phyloP scores from a whole-genome alignment of 2,329 filamentous ascomycete species.

The Cercospora sesami region DNA sequence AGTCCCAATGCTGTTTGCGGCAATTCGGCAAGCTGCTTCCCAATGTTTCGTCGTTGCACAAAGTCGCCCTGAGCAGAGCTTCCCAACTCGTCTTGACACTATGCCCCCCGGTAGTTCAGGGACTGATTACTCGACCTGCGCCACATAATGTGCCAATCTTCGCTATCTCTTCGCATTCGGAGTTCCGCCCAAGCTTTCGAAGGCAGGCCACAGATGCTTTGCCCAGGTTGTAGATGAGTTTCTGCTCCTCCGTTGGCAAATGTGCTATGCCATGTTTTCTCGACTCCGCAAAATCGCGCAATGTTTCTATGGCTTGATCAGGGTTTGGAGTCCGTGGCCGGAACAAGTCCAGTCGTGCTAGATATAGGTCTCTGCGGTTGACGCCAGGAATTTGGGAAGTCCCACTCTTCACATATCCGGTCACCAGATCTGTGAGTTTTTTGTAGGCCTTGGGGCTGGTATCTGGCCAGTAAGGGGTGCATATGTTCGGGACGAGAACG shows the following conservation, averaged over 20 bases:
- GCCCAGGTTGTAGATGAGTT: too few species aligned
- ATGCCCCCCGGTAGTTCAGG: too few species aligned
- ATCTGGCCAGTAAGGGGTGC: not conserved
- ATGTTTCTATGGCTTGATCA: not conserved
- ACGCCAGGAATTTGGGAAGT: not conserved
- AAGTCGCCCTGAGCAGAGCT: too few species aligned
- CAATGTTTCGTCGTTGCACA: too few species aligned
- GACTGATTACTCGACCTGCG: too few species aligned
- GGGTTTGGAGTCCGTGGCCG: not conserved
- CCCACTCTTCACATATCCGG: not conserved
- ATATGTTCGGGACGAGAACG: not conserved
- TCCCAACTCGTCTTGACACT: too few species aligned
- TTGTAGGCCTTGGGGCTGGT: not conserved
- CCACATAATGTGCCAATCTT: too few species aligned
- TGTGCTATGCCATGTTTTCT: too few species aligned
- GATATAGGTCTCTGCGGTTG: not conserved
- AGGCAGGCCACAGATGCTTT: too few species aligned
- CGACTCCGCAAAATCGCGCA: not conserved
- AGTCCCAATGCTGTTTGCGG: too few species aligned
- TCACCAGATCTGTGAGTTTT: not conserved
- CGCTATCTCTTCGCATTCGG: constrained; percentile 25
- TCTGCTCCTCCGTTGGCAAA: too few species aligned
- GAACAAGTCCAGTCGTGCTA: not conserved
- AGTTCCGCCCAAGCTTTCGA: not conserved
- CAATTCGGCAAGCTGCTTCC: too few species aligned